phyloP scores from a whole-genome alignment of 202 grass and related monocot genomes.

The Musa balbisiana region DNA sequence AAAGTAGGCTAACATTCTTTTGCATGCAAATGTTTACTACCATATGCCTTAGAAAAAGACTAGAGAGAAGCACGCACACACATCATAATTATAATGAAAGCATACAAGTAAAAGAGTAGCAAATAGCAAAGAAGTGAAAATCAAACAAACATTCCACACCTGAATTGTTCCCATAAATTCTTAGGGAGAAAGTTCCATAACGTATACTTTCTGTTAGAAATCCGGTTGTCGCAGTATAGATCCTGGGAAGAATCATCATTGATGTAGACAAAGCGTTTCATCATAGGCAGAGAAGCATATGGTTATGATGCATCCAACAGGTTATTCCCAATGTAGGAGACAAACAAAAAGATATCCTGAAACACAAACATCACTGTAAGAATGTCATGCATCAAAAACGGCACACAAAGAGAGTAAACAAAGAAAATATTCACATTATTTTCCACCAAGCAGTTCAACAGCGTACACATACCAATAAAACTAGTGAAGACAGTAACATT shows the following conservation, averaged over 20 bases:
- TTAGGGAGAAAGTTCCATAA: constrained; percentile 77
- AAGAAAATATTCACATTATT: neutral
- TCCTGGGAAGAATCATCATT: constrained; percentile 48
- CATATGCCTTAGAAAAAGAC: too few relatives aligned
- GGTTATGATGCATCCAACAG: constrained; percentile 1
- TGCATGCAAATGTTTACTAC: too few relatives aligned
- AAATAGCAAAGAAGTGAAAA: neutral
- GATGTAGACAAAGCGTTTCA: constrained; percentile 73
- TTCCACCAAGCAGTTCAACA: neutral
- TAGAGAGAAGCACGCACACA: too few relatives aligned
- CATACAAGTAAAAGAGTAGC: neutral
- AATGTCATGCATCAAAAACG: neutral
- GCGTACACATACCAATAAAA: neutral
- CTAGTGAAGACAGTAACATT: neutral
- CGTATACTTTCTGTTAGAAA: constrained; percentile 91
- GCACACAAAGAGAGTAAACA: neutral
- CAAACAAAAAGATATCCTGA: neutral
- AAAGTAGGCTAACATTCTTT: too few relatives aligned
- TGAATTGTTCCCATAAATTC: constrained; percentile 94
- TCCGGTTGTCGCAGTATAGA: constrained; percentile 48
- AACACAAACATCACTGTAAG: neutral
- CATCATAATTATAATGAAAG: neutral
- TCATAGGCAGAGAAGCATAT: constrained; percentile 21
- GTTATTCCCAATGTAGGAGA: neutral
- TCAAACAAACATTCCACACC: constrained; percentile 37